Conservation (phyloP, 345 rosid species). For the Bruguiera parviflora region DNA sequence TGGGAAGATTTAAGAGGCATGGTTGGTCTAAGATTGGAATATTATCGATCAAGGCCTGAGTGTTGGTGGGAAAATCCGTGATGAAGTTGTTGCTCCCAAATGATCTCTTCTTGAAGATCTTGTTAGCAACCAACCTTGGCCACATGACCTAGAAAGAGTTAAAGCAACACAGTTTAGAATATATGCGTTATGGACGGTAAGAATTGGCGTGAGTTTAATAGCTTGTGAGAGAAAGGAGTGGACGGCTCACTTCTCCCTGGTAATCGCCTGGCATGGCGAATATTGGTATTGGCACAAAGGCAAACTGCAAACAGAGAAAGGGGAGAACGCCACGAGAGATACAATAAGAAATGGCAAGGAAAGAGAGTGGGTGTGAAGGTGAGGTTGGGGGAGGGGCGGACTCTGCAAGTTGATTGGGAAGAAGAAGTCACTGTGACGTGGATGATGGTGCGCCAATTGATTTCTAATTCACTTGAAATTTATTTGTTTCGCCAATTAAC, state of each 20-base stretch:
- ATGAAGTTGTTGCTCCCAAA: conserved; percentile 74
- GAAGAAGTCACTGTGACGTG: conserved; percentile 39
- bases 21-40: conserved; percentile 30
- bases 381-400: conserved; percentile 27
- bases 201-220: background rate
- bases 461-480: background rate
- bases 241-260: conserved; percentile 45
- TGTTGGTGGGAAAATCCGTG: conserved; percentile 56
- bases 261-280: conserved; percentile 34
- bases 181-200: background rate
- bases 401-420: conserved; percentile 50
- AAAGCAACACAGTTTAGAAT: background rate
- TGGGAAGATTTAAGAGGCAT: conserved; percentile 33
- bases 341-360: conserved; percentile 20
- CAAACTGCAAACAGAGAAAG: background rate
- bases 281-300: background rate
- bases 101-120: conserved; percentile 47
- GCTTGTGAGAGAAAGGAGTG: background rate
- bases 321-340: conserved; percentile 21
- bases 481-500: too few relatives aligned
- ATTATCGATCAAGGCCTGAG: conserved; percentile 24
- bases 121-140: conserved; percentile 73
- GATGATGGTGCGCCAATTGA: conserved; percentile 18
- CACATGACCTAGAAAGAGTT: conserved; percentile 51
- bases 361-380: background rate